phyloP scores from a whole-genome alignment of 208 protist genomes.

The Angomonas deanei region DNA sequence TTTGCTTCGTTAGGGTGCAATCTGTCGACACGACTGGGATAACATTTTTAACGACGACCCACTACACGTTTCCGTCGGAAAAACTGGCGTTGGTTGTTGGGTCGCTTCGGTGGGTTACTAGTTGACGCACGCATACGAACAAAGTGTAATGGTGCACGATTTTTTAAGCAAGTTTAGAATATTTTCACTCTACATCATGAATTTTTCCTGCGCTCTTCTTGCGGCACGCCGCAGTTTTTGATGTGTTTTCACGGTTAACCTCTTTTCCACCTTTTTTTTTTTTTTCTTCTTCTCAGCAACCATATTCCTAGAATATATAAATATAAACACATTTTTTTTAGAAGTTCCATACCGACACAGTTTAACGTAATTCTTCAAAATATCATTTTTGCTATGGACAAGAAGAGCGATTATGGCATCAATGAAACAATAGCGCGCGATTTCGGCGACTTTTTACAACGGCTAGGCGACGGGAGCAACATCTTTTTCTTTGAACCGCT shows the following conservation, averaged over 20 bases:
- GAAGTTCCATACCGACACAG: neutral
- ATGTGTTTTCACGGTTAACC: no score
- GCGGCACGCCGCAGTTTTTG: no score
- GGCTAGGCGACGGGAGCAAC: neutral
- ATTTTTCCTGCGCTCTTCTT: no score
- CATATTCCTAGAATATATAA: no score
- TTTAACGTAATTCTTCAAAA: neutral
- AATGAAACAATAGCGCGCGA: neutral
- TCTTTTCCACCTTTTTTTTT: no score
- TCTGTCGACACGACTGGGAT: conserved; percentile 61
- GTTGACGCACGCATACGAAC: no score
- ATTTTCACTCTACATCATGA: no score
- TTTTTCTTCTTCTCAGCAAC: no score
- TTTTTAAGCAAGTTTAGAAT: no score
- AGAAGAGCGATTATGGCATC: neutral
- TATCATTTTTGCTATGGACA: no score
- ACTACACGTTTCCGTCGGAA: conserved; percentile 68
- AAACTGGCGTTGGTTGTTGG: conserved; percentile 65
- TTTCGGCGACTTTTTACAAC: neutral
- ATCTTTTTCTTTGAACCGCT: conserved; percentile 39
- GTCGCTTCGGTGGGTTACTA: conserved; percentile 71
- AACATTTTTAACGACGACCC: conserved; percentile 70
- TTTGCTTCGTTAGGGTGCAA: conserved; percentile 61
- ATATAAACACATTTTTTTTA: conserved; percentile 1
- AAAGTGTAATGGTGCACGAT: no score